Conservation (phyloP, 768 basidiomycete genomes). For the Russula foetens region DNA sequence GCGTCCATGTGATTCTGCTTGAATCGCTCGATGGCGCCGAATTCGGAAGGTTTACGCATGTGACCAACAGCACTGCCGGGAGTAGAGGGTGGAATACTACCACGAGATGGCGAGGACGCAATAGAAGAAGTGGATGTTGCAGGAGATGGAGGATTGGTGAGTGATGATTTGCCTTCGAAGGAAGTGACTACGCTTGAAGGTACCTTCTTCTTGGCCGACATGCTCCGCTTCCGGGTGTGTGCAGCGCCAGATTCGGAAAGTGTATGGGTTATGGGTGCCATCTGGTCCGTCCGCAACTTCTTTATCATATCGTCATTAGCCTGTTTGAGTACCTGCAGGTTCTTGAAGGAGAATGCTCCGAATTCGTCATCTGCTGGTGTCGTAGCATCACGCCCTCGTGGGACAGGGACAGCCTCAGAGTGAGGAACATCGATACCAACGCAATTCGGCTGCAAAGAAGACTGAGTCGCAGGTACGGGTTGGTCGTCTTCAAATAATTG, state of each 20-base stretch:
- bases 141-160: constrained; percentile 83
- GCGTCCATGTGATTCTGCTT: constrained; percentile 75
- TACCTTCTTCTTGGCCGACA: constrained; percentile 72
- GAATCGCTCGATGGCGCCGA: constrained; percentile 80
- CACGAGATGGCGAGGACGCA: constrained; percentile 80
- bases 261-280: constrained; percentile 67
- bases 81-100: constrained; percentile 62
- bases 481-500: constrained; percentile 93
- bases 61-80: constrained; percentile 58
- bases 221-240: constrained; percentile 65
- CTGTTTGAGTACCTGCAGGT: constrained; percentile 90
- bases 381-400: constrained; percentile 27
- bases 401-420: constrained; percentile 20
- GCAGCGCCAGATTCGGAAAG: constrained; percentile 52
- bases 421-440: constrained; percentile 24
- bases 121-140: constrained; percentile 88
- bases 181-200: constrained; percentile 71
- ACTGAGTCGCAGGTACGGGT: constrained; percentile 42
- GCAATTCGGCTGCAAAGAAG: constrained; percentile 37
- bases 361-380: constrained; percentile 81
- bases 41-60: constrained; percentile 82
- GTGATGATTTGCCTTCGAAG: constrained; percentile 47
- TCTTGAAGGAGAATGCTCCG: constrained; percentile 98
- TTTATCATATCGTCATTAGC: constrained; percentile 98
- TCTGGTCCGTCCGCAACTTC: constrained; percentile 88